Percentiles rank a stretch among this genome's conserved stretches.
Evolutionary conservation across 176 grass and related monocot species (phyloP).

Genomic region (Musa itinerans): DNA sequence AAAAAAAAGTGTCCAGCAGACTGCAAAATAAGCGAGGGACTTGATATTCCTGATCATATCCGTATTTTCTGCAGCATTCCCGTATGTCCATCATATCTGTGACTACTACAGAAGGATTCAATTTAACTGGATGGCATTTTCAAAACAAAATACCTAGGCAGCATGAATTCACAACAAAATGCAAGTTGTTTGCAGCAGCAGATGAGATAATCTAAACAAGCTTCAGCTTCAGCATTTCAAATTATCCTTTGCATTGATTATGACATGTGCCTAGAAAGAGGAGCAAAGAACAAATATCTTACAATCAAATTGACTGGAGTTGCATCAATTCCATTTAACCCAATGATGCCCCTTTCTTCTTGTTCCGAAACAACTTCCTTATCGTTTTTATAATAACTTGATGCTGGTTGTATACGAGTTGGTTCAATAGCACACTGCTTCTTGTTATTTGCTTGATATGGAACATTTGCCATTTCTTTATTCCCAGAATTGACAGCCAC

Average conservation of each 20-base stretch:
- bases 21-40: not conserved
- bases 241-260: not conserved
- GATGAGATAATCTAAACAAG: no score
- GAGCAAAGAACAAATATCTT: not conserved
- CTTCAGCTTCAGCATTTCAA: no score
- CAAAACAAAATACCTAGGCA: no score
- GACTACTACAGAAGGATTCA: no score
- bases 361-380: not conserved
- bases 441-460: conserved; percentile 19
- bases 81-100: no score
- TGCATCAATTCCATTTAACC: not conserved
- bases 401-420: not conserved
- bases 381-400: not conserved
- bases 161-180: no score
- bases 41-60: no score
- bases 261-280: not conserved
- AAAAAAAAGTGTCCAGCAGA: not conserved
- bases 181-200: no score
- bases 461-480: conserved; percentile 13
- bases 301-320: conserved; percentile 4
- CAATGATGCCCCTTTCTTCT: not conserved
- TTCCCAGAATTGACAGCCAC: conserved; percentile 15
- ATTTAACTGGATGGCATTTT: no score
- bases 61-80: not conserved
- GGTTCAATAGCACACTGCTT: not conserved